Conservation (phyloP, 768 basidiomycete genomes). For the Ephemerocybe angulata region DNA sequence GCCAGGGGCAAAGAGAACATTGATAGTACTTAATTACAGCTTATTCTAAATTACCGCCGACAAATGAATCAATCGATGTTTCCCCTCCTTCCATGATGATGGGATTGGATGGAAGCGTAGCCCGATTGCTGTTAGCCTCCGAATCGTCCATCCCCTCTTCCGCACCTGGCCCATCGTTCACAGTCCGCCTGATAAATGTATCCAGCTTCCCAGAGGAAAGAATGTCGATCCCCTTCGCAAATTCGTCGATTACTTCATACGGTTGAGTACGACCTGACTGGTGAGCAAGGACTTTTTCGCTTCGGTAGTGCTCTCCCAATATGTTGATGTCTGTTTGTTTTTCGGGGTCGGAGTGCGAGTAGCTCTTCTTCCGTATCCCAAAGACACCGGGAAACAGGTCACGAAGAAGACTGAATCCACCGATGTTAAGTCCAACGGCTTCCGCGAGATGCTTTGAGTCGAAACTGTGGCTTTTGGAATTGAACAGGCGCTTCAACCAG, state of each 20-base stretch:
- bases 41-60: not conserved
- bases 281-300: constrained; percentile 2
- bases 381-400: not conserved
- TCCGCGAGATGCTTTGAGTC: not conserved
- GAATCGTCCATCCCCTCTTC: not conserved
- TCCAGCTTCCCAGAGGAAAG: constrained; percentile 1
- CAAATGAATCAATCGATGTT: not conserved
- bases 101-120: not conserved
- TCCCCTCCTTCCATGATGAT: not conserved
- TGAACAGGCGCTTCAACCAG: constrained; percentile 13
- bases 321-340: not conserved
- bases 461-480: constrained; percentile 2
- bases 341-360: not conserved
- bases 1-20: not conserved
- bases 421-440: not conserved
- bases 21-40: not conserved
- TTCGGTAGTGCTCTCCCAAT: not conserved
- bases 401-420: not conserved
- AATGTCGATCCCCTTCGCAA: not conserved
- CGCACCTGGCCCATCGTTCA: not conserved
- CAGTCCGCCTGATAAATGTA: constrained; percentile 2
- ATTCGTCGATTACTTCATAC: constrained; percentile 6
- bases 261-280: constrained; percentile 7
- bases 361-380: not conserved
- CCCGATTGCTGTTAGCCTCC: too few species aligned